Base-by-base conservation (phyloP, 805 yeast genomes). In the Clavispora asparagi region DNA sequence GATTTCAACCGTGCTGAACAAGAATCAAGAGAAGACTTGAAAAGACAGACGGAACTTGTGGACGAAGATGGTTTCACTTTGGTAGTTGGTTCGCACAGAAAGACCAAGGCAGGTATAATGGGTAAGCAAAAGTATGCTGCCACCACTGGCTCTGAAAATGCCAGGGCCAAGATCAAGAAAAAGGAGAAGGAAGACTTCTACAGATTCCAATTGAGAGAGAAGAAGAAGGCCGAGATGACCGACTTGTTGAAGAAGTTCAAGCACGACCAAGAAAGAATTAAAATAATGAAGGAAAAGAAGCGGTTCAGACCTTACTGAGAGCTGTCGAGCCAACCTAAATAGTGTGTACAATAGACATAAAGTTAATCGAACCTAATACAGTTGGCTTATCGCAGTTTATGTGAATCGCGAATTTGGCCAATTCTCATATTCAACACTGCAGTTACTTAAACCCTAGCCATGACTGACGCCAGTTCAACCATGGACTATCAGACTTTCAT, bases 61-160 rank as follows among this genome's bases (percentile, higher is more conserved):
- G 98, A 91, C 63, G 97, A 86, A 53, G 97, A 91, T 63, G 98
- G 97, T 2, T 91, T 91, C 68, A 89, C 96, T 0, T 69, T 87
- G 59, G 98, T 91, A 39, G 95, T 90, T 17, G 89, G 94, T 10
- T 76, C 87, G 42, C 91, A 87, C 60, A 79, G 96, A 52, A 89
- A 87, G 73, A 82, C 94, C 2, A 79, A 84, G 63, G 80, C 82
- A 51, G 87, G 87, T 50, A 73, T 89, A 35, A 54, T 82, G 63
- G 87, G 87, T 38, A 74, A 78, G 58, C 77, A 70, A 47, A 66
- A 70, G 52, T 54, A 61, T 28, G 70, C 76, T 4, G 64, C 67
- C 25, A 67, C 69, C 30, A 65, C 62, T 13, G 70, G 60, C 52
- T 58, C 56, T 46, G 70, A 62, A 2, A 71, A 66, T 46, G 66